These are phyloP conservation scores for Thermoascus crustaceus DNA, from an alignment of 2,329 filamentous ascomycete species.

Conservation along the genomic window DNA sequence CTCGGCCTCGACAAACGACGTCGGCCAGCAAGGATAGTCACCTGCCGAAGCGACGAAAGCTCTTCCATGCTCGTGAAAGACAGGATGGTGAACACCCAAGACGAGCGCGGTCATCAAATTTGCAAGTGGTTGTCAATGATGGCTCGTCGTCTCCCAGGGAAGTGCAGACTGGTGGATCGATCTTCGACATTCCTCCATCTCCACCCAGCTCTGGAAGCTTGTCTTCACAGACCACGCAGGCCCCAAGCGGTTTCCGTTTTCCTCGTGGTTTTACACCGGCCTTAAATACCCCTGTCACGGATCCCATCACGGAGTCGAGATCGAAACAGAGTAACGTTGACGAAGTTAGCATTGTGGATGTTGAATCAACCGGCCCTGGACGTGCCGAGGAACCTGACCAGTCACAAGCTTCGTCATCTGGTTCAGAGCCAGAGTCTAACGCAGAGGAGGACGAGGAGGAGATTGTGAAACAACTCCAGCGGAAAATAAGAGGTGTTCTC, in stretches of 20 bases:
- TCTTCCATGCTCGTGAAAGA: constrained; percentile 15
- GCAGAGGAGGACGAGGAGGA: too few relatives aligned
- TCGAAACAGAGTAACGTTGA: constrained; percentile 12
- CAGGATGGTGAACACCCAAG: constrained; percentile 5
- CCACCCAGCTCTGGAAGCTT: constrained; percentile 32
- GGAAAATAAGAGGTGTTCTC: constrained; percentile 39
- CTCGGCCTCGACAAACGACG: neutral
- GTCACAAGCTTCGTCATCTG: too few relatives aligned
- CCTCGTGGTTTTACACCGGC: constrained; percentile 26
- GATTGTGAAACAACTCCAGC: constrained; percentile 1
- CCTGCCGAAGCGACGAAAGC: constrained; percentile 30
- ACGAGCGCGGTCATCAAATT: constrained; percentile 8
- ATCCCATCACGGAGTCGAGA: constrained; percentile 17
- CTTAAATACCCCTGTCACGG: constrained; percentile 18
- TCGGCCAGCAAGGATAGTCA: constrained; percentile 6
- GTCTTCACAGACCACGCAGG: constrained; percentile 16
- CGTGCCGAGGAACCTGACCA: too few relatives aligned
- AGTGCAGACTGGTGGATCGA: constrained; percentile 6
- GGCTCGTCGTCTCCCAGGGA: constrained; percentile 8
- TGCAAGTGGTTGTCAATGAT: constrained; percentile 22
- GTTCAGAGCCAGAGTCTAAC: too few relatives aligned
- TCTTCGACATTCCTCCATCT: constrained; percentile 31
- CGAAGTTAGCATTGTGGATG: constrained; percentile 10
- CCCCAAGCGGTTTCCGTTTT: constrained; percentile 25
- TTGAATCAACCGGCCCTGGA: too few relatives aligned